These are phyloP conservation scores for Dinochytrium kinnereticum DNA, from an alignment of 371 early-diverging fungal species.

Conservation along the genomic window DNA sequence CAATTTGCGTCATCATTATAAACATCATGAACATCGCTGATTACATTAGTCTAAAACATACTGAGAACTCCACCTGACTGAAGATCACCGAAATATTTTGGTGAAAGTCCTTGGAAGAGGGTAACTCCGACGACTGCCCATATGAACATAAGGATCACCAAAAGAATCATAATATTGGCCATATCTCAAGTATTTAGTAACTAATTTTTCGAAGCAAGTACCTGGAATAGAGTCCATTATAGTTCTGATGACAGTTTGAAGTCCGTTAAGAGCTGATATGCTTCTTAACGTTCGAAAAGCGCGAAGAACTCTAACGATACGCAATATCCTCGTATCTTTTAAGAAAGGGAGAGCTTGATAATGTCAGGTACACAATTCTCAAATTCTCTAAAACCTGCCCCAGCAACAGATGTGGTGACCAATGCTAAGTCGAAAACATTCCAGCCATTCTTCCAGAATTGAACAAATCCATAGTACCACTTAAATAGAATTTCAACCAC, in stretches of 20 bases:
- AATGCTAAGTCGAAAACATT: conserved; percentile 44
- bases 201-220: not conserved
- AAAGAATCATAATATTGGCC: conserved; percentile 44
- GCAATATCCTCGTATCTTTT: conserved; percentile 34
- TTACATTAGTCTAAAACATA: not conserved
- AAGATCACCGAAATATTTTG: conserved; percentile 38
- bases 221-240: conserved; percentile 46
- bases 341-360: conserved; percentile 27
- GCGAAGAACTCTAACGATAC: conserved; percentile 42
- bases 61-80: conserved; percentile 28
- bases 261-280: conserved; percentile 36
- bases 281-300: conserved; percentile 45
- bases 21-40: conserved; percentile 47
- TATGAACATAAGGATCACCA: conserved; percentile 49
- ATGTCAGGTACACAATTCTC: not conserved
- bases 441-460: conserved; percentile 49
- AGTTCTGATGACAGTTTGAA: conserved; percentile 45
- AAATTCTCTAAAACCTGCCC: conserved; percentile 27
- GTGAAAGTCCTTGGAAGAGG: conserved; percentile 32
- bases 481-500: conserved; percentile 49
- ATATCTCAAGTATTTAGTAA: conserved; percentile 32
- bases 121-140: conserved; percentile 52
- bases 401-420: conserved; percentile 32
- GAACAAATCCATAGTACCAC: conserved; percentile 48
- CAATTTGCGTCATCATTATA: conserved; percentile 42